phyloP scores from a whole-genome alignment of 2,329 filamentous ascomycete species.

The Penicillium brasilianum region DNA sequence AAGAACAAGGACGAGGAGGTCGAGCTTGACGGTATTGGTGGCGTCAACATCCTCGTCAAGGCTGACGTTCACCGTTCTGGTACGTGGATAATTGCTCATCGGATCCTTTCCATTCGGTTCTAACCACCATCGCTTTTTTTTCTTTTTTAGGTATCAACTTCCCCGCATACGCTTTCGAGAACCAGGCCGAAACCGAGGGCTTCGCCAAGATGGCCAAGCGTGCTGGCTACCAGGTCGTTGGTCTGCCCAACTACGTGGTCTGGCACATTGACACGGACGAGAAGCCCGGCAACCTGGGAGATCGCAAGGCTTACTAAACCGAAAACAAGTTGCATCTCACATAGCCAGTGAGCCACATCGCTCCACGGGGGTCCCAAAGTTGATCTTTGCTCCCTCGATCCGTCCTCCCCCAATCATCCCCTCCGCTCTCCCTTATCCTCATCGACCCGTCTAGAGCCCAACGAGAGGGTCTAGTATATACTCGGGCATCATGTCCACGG shows the following conservation, averaged over 20 bases:
- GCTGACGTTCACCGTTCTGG: conserved; percentile 95
- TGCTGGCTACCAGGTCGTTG: conserved; percentile 89
- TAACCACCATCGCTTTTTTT: conserved; percentile 21
- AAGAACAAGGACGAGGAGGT: conserved; percentile 92
- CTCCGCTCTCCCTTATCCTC: conserved; percentile 17
- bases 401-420: conserved; percentile 15
- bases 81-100: conserved; percentile 48
- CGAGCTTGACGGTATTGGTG: conserved; percentile 91
- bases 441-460: conserved; percentile 11
- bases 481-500: conserved; percentile 5
- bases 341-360: conserved; percentile 17
- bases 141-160: conserved; percentile 82
- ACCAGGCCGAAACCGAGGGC: conserved; percentile 97
- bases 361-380: conserved; percentile 20
- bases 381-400: conserved; percentile 30
- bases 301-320: conserved; percentile 45
- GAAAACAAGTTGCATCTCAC: conserved; percentile 10
- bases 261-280: conserved; percentile 98
- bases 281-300: conserved; percentile 75
- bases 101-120: conserved; percentile 3
- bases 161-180: conserved; percentile 94
- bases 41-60: conserved; percentile 97
- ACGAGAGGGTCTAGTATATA: background rate
- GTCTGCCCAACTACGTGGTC: conserved; percentile 95
- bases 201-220: conserved; percentile 99